Conservation (phyloP, 768 basidiomycete species). For the Dioszegia hungarica region DNA sequence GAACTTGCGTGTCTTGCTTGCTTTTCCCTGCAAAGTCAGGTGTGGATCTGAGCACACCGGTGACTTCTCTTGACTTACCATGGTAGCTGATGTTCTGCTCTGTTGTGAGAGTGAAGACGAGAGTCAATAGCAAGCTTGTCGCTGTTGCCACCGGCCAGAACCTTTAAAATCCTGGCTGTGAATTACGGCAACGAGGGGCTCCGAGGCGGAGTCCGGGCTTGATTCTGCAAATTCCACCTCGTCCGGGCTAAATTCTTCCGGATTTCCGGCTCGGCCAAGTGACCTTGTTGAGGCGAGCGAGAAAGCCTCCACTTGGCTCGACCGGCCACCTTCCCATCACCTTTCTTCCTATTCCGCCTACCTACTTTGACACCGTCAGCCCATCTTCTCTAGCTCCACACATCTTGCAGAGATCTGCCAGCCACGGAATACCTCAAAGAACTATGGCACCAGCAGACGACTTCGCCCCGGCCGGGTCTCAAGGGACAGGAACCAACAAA, state of each 20-base stretch:
- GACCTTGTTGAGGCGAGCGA: too few relatives aligned
- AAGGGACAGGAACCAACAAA: too few relatives aligned
- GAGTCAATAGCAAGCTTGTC: neutral
- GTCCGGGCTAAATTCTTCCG: too few relatives aligned
- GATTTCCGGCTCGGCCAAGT: too few relatives aligned
- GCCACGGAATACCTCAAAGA: too few relatives aligned
- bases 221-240: too few relatives aligned
- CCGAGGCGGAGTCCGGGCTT: too few relatives aligned
- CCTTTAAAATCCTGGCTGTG: too few relatives aligned
- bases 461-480: constrained; percentile 22
- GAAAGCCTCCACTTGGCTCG: neutral
- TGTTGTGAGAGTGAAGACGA: neutral
- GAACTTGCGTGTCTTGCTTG: constrained; percentile 92
- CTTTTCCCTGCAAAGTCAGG: constrained; percentile 61
- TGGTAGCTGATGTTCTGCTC: too few relatives aligned
- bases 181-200: too few relatives aligned
- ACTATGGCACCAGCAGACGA: constrained; percentile 9
- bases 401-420: neutral
- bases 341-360: neutral
- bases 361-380: too few relatives aligned
- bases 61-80: neutral
- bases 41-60: neutral
- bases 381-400: neutral
- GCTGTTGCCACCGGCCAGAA: too few relatives aligned
- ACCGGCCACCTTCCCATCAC: neutral